Conservation (phyloP, 768 basidiomycete species). For the Boletus sp. region DNA sequence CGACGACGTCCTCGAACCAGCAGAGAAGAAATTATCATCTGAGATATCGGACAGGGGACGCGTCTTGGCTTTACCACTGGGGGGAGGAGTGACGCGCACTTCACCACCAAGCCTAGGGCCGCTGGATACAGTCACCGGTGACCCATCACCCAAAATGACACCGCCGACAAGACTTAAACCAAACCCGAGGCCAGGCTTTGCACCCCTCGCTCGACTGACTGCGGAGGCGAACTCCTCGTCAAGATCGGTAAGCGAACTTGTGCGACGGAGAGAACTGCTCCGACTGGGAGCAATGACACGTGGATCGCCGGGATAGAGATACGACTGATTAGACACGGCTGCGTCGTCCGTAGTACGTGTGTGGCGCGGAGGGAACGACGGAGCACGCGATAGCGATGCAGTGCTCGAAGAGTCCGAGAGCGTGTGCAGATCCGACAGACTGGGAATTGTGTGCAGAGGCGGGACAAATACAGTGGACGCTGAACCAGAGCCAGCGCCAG, state of each 20-base stretch:
- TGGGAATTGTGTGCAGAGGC: constrained; percentile 65
- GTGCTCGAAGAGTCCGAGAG: constrained; percentile 42
- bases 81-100: constrained; percentile 46
- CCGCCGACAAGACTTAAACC: constrained; percentile 41
- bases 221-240: constrained; percentile 54
- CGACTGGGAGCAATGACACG: constrained; percentile 70
- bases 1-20: constrained; percentile 34
- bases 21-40: constrained; percentile 48
- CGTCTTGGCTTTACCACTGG: constrained; percentile 34
- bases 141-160: constrained; percentile 46
- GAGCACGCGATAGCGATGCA: constrained; percentile 37
- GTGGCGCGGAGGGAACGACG: constrained; percentile 56
- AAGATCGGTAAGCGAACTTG: constrained; percentile 77
- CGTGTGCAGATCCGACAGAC: constrained; percentile 60
- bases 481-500: constrained; percentile 40
- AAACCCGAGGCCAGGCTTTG: constrained; percentile 43
- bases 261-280: constrained; percentile 55
- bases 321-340: constrained; percentile 60
- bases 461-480: constrained; percentile 77
- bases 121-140: constrained; percentile 72
- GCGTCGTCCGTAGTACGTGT: constrained; percentile 72
- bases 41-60: constrained; percentile 33
- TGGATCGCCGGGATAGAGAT: constrained; percentile 69
- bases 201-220: constrained; percentile 39
- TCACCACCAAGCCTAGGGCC: constrained; percentile 46